Evolutionary conservation across 2,329 filamentous ascomycete genomes (phyloP), one percentile per base, ranked within the genome.

Genomic region (Xylariaceae sp.): DNA sequence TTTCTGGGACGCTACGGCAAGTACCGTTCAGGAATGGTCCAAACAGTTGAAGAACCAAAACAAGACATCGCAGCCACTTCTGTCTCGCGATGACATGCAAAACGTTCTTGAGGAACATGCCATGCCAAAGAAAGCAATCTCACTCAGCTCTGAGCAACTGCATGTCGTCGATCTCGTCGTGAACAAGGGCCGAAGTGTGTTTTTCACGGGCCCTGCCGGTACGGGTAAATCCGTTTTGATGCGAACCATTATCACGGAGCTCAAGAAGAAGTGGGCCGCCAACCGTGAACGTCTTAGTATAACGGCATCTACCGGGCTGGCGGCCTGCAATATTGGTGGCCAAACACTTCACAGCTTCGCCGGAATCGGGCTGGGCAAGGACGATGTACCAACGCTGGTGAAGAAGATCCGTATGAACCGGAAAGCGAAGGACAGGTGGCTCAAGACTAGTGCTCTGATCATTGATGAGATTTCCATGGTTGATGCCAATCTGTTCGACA

Each of bases 391-490:
- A 13, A 84, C 88, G 37, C 80, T 99, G 23, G 84, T 97, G 54
- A 94, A 90, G 74, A 99, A 97, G 80, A 90, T 99, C 67, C 88
- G 89, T 67, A 84, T 86, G 60, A 97, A 97, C 66, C 81, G 83
- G 15, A 97, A 97, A 72, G 91, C 92, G 18, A 93, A 89, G 71
- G 88, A 86, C 64, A 84, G 93, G 47, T 99, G 95, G 95, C 76
- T 95, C 65, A 85, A 86, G 58, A 96, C 92, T 0, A 96, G 92
- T 70, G 85, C 91, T 10, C 82, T 99, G 23, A 82, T 99, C 66
- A 84, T 99, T 68, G 94, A 99, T 74, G 94, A 99, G 72, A 87
- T 99, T 2, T 97, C 94, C 10, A 99, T 99, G 95, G 92, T 99
- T 3, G 94, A 99, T 68, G 94, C 91, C 1, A 92, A 97, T 39